These are phyloP conservation scores for Xylaria sp. DNA, from an alignment of 2,329 filamentous ascomycete species.

Conservation along the genomic window DNA sequence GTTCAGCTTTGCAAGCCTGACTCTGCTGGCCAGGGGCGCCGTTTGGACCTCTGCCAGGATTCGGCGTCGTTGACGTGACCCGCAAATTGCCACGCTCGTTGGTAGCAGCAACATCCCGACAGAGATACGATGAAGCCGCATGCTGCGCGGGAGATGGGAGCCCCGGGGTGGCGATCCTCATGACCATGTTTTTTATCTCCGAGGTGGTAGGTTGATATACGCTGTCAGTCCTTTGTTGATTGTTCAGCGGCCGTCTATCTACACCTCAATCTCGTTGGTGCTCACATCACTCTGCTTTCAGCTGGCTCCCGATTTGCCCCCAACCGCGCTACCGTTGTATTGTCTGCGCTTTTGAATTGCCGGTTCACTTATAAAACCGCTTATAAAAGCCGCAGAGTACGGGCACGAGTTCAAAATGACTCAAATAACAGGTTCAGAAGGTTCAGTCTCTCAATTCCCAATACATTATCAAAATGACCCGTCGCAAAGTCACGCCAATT, in stretches of 20 bases:
- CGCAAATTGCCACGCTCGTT: constrained; percentile 18
- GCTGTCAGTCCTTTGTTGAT: constrained; percentile 3
- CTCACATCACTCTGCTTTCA: constrained; percentile 32
- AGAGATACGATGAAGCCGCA: constrained; percentile 19
- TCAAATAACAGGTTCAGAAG: constrained; percentile 26
- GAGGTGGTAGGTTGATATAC: constrained; percentile 31
- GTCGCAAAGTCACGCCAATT: constrained; percentile 29
- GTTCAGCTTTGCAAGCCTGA: constrained; percentile 17
- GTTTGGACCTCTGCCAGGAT: constrained; percentile 22
- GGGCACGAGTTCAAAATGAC: constrained; percentile 30
- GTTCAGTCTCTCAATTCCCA: constrained; percentile 34
- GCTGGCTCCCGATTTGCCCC: constrained; percentile 29
- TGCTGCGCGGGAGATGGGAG: neutral
- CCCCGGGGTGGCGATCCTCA: constrained; percentile 22
- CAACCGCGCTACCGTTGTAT: constrained; percentile 16
- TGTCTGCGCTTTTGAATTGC: neutral
- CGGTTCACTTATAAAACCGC: constrained; percentile 31
- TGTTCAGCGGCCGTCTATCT: constrained; percentile 4
- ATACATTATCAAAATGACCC: constrained; percentile 37
- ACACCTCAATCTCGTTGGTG: constrained; percentile 30
- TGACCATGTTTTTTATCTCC: constrained; percentile 18
- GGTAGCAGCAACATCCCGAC: constrained; percentile 15
- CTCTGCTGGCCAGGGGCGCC: neutral
- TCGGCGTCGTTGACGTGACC: constrained; percentile 15
- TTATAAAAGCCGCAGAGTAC: constrained; percentile 32